Evolutionary conservation across 305 asterid genomes (phyloP).

Genomic region (Striga hermonthica): DNA sequence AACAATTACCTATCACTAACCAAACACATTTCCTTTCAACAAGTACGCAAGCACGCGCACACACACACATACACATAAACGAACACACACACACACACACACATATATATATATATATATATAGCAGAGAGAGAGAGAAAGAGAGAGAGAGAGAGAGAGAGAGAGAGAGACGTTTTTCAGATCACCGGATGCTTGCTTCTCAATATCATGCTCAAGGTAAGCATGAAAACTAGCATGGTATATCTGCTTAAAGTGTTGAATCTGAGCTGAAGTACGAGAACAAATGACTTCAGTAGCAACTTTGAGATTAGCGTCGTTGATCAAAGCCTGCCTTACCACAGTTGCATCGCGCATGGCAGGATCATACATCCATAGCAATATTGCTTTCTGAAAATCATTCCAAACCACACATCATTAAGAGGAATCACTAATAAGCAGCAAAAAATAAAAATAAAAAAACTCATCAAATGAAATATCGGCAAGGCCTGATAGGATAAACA

Average conservation of each 20-base stretch:
- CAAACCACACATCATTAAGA: constrained; percentile 1
- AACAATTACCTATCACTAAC: no score
- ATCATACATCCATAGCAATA: constrained; percentile 84
- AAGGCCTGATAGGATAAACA: background rate
- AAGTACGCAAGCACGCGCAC: background rate
- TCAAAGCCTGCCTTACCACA: constrained; percentile 56
- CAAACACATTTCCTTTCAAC: no score
- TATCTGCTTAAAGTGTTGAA: constrained; percentile 68
- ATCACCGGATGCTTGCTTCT: constrained; percentile 62
- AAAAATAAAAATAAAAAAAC: constrained; percentile 8
- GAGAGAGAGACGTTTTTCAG: constrained; percentile 58
- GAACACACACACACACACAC: no score
- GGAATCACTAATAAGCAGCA: constrained; percentile 8
- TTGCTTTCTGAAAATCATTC: constrained; percentile 60
- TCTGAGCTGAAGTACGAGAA: constrained; percentile 81
- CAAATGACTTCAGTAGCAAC: constrained; percentile 89
- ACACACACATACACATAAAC: no score
- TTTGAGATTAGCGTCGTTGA: constrained; percentile 47
- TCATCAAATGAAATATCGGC: background rate
- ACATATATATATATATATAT: no score
- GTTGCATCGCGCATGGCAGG: constrained; percentile 83
- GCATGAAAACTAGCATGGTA: constrained; percentile 54
- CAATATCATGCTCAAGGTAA: constrained; percentile 81
- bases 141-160: constrained; percentile 19
- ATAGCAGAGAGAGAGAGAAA: constrained; percentile 13